Evolutionary conservation across 1,284 basidiomycete genomes (phyloP).

Genomic region (Gomphus bonarii): DNA sequence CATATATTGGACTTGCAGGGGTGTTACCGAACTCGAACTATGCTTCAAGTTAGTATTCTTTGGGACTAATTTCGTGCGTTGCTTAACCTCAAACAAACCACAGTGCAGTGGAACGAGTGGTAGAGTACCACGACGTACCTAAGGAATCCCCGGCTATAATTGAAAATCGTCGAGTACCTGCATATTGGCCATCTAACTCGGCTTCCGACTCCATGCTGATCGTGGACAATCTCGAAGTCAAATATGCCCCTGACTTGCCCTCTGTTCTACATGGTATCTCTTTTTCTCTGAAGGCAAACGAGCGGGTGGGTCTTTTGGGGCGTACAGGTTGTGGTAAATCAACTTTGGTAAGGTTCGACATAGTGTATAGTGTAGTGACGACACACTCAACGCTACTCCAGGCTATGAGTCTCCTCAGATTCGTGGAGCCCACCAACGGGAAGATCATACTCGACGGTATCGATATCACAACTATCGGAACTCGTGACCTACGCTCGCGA

Average conservation of each 20-base stretch:
- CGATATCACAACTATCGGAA: slow-evolving; percentile 80
- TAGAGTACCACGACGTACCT: slow-evolving; percentile 37
- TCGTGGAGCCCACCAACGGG: slow-evolving; percentile 76
- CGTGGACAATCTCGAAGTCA: slow-evolving; percentile 68
- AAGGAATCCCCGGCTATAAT: slow-evolving; percentile 35
- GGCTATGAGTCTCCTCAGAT: slow-evolving; percentile 79
- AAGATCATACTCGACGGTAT: slow-evolving; percentile 81
- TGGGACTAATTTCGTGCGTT: not conserved
- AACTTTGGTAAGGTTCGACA: not conserved
- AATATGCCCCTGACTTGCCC: slow-evolving; percentile 79
- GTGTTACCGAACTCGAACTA: slow-evolving; percentile 47
- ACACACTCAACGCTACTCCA: slow-evolving; percentile 24
- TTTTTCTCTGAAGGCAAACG: slow-evolving; percentile 51
- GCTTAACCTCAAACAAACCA: not conserved
- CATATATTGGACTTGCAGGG: slow-evolving; percentile 60
- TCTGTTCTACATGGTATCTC: slow-evolving; percentile 72
- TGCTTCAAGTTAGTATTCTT: slow-evolving; percentile 46
- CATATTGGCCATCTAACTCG: slow-evolving; percentile 32
- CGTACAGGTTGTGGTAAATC: slow-evolving; percentile 44
- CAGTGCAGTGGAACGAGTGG: slow-evolving; percentile 34
- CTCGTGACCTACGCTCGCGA: slow-evolving; percentile 75
- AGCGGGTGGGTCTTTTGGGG: slow-evolving; percentile 65
- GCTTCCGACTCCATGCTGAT: slow-evolving; percentile 31
- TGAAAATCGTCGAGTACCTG: slow-evolving; percentile 24
- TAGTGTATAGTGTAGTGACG: not conserved